Evolutionary conservation across 805 yeast genomes (phyloP), one percentile per base, ranked within the genome.

Genomic region (Ogataea zsoltii): DNA sequence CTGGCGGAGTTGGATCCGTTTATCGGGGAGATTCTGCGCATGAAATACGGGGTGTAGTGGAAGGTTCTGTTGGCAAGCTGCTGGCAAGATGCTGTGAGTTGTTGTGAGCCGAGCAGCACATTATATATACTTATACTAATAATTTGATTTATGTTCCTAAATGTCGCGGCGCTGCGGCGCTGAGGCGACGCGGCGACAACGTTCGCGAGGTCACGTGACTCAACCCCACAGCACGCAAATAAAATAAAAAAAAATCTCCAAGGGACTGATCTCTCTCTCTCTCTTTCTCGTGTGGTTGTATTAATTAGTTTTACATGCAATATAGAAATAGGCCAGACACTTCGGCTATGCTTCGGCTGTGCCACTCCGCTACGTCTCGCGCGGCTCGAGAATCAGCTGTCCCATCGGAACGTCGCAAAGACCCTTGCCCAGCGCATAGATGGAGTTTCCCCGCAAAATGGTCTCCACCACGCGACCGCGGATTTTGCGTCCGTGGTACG

Each of bases 401-500:
- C 95, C 95, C 60, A 77, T 54, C 5, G 94, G 80, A 7, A 67
- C 60, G 18, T 71, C 69, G 1, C 82, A 72, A 46, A 75, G 80
- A 3, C 91, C 91, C 40, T 67, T 65, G 4, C 73, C 73, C 30
- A 69, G 62, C 4, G 78, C 78, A 64, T 76, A 92, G 13, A 87
- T 84, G 0, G 82, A 70, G 33, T 75, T 69, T 3, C 97, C 97
- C 53, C 97, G 74, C 13, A 92, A 73, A 38, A 87, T 70, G 0
- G 97, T 89, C 64, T 85, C 91, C 40, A 82, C 69, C 7, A 91
- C 95, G 48, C 82, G 74, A 18, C 98, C 97, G 33, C 65, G 68
- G 49, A 89, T 70, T 41, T 71, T 64, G 68, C 71, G 71, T 4
- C 96, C 96, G 57, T 88, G 75, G 62, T 88, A 92, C 0, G 96